Conservation (phyloP, 345 rosid genomes). For the Hypericum androsaemum region DNA sequence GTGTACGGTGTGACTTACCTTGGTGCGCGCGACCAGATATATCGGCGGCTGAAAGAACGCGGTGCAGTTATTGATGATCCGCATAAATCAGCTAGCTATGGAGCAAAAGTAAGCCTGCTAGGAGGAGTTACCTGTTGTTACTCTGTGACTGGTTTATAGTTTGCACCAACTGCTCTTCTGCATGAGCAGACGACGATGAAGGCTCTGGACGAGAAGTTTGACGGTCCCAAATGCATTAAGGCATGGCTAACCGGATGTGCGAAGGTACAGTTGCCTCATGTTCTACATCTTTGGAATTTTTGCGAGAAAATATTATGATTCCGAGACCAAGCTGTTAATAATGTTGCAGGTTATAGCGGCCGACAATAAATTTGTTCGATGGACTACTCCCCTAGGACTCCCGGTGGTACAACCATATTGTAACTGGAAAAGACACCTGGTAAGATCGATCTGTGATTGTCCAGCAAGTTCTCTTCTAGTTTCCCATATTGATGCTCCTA, state of each 20-base stretch:
- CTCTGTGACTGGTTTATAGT: conserved; percentile 11
- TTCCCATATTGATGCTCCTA: conserved; percentile 9
- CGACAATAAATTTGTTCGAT: conserved; percentile 64
- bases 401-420: conserved; percentile 95
- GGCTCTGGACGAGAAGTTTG: conserved; percentile 95
- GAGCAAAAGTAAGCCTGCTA: conserved; percentile 65
- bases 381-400: conserved; percentile 96
- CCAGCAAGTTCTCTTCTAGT: not conserved
- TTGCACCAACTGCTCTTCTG: conserved; percentile 14
- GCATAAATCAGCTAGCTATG: conserved; percentile 57
- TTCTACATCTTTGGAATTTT: not conserved
- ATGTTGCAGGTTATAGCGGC: conserved; percentile 63
- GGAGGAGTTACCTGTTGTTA: not conserved
- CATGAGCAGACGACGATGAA: conserved; percentile 63
- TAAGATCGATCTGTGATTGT: conserved; percentile 26
- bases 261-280: conserved; percentile 40
- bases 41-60: conserved; percentile 81
- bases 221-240: conserved; percentile 91
- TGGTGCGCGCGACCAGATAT: conserved; percentile 97
- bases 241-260: conserved; percentile 97
- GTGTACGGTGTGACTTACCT: conserved; percentile 92
- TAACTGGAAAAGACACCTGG: conserved; percentile 66
- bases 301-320: no score
- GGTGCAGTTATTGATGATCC: conserved; percentile 52
- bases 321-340: not conserved